Conservation (phyloP, 2,329 filamentous ascomycete species). For the Lasiodiplodia citricola region DNA sequence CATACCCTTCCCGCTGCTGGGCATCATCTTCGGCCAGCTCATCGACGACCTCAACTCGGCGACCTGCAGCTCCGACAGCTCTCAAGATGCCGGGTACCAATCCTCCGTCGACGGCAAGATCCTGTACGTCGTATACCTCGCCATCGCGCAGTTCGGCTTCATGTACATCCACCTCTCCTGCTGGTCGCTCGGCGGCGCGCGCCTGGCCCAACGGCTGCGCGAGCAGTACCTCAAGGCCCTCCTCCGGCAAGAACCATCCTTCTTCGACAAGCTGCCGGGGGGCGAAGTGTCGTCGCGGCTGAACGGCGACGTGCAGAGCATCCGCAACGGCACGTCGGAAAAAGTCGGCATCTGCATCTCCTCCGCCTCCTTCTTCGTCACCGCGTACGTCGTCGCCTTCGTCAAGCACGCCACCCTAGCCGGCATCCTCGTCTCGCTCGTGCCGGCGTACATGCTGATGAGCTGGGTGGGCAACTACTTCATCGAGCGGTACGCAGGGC, state of each 20-base stretch:
- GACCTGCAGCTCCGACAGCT: conserved; percentile 53
- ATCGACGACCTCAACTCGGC: conserved; percentile 65
- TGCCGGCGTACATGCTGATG: conserved; percentile 68
- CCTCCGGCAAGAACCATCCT: conserved; percentile 66
- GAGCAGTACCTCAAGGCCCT: conserved; percentile 65
- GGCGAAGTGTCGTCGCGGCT: conserved; percentile 69
- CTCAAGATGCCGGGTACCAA: conserved; percentile 44
- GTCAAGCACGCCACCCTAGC: conserved; percentile 67
- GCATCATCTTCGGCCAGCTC: conserved; percentile 68
- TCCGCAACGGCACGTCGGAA: conserved; percentile 71
- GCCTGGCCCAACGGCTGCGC: conserved; percentile 67
- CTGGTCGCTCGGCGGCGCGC: conserved; percentile 69
- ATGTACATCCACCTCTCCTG: conserved; percentile 69
- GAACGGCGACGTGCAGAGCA: conserved; percentile 68
- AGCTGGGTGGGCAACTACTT: conserved; percentile 61
- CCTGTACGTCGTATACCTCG: conserved; percentile 66
- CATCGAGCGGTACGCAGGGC: conserved; percentile 57
- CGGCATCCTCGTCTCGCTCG: conserved; percentile 66
- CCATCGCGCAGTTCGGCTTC: conserved; percentile 65
- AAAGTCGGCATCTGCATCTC: conserved; percentile 71
- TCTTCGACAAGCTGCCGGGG: conserved; percentile 66
- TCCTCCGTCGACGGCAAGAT: conserved; percentile 62
- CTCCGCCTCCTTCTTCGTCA: conserved; percentile 68
- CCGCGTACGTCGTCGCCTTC: conserved; percentile 71
- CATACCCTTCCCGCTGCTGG: conserved; percentile 67